Base-by-base conservation (phyloP, 2,329 filamentous ascomycete species). In the Apiospora arundinis region DNA sequence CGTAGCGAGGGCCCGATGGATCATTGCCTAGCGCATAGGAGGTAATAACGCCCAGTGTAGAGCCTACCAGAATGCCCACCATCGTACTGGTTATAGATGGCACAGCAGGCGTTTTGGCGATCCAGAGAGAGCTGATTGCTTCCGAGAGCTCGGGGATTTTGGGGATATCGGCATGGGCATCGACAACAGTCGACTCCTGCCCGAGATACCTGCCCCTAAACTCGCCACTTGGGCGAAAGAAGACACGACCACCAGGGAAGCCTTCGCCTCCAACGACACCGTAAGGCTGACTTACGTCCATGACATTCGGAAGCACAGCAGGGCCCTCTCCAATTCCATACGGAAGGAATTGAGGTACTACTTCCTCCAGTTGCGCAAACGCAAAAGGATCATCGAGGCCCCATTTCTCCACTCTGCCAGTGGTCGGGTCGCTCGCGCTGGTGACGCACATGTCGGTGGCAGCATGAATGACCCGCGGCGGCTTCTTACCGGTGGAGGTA, bases 261-360 rank as follows among this genome's bases (percentile, higher is more conserved):
- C 94, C 95, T 83, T 97, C 94, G 3, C 95, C 95, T 70, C 93
- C 92, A 9, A 97, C 84, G 83, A 95, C 89, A 11, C 95, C 95
- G 78, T 93, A 95, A 11, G 90, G 89, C 76, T 95, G 93, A 78
- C 95, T 97, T 46, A 97, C 89, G 79, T 97, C 95, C 92, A 98
- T 95, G 46, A 93, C 89, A 77, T 98, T 98, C 1, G 93, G 93
- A 32, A 91, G 84, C 21, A 92, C 94, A 12, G 94, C 91, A 69
- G 94, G 91, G 6, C 94, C 95, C 44, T 93, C 86, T 4, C 93
- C 94, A 68, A 95, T 80, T 3, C 95, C 95, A 81, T 92, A 97
- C 45, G 92, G 91, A 23, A 90, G 84, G 72, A 95, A 87, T 8
- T 92, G 91, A 3, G 93, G 91, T 75, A 92, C 92, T 45, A 92